Evolutionary conservation across 768 basidiomycete genomes (phyloP), one percentile per base, ranked within the genome.

Genomic region (Mycena floridula): DNA sequence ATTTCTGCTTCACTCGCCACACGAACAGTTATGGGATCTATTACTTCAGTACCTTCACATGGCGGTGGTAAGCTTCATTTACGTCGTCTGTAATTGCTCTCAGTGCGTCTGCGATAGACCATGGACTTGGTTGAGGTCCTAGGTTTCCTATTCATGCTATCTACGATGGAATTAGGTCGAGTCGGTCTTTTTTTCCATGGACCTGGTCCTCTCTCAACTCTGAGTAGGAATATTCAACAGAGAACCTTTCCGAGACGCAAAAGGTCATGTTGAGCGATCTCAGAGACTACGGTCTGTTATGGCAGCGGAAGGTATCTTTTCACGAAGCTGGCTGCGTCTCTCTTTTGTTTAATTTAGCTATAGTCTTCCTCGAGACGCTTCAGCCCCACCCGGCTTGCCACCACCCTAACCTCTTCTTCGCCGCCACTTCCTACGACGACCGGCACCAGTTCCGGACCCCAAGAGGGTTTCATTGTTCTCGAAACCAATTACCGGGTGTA

Each of bases 401-500:
- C 95, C 1, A 94, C 93, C 3, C 68, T 98, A 52, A 96, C 95
- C 39, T 95, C 93, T 13, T 90, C 89, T 41, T 83, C 87, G 20
- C 85, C 89, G 23, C 82, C 84, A 5, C 70, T 89, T 57, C 85
- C 85, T 48, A 81, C 79, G 43, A 76, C 77, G 35, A 69, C 71
- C 43, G 70, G 79, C 9, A 73, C 73, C 24, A 70, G 72, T 39
- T 77, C 76, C 37, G 74, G 76, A 25, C 72, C 82, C 52, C 65
- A 73, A 57, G 81, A 95, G 61, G 91, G 94, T 12, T 98, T 96
- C 69, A 85, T 98, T 54, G 82, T 98, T 53, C 74, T 99, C 35
- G 96, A 99, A 69, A 98, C 96, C 16, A 98, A 99, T 68, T 98
- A 97, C 69, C 86, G 93, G 53, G 68, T 99, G 50, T 99, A 98